phyloP scores from a whole-genome alignment of 768 basidiomycete genomes.

The Leccinum disarticulatum region DNA sequence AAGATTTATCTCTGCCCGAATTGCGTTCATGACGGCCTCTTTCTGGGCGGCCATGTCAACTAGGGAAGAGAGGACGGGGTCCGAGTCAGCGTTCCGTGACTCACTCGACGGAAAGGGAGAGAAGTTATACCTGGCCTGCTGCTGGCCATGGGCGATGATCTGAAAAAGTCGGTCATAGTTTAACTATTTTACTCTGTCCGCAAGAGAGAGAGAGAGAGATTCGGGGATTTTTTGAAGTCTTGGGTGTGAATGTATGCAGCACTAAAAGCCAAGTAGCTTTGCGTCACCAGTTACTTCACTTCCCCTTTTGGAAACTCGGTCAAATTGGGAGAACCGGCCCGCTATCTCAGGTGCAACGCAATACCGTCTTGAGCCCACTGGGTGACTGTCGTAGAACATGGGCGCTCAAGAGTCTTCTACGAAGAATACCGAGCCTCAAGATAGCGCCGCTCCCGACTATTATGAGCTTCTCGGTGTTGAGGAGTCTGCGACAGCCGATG shows the following conservation, averaged over 20 bases:
- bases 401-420: constrained; percentile 67
- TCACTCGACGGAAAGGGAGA: neutral
- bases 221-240: neutral
- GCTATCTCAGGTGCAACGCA: neutral
- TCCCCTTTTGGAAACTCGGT: constrained; percentile 17
- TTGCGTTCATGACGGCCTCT: constrained; percentile 54
- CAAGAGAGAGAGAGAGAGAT: neutral
- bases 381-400: constrained; percentile 40
- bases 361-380: neutral
- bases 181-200: neutral
- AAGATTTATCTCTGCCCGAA: constrained; percentile 69
- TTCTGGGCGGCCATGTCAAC: constrained; percentile 42
- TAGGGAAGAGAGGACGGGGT: constrained; percentile 12
- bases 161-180: constrained; percentile 57
- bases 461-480: constrained; percentile 80
- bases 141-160: constrained; percentile 29
- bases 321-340: neutral
- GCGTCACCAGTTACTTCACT: neutral
- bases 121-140: constrained; percentile 27
- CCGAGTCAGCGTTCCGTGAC: neutral
- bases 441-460: constrained; percentile 55
- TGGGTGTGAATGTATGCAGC: neutral
- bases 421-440: constrained; percentile 29
- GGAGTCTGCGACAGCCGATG: constrained; percentile 80
- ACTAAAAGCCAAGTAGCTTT: neutral